Conservation (phyloP, 192 early-diverging fungal genomes). For the Tieghemiomyces parasiticus region DNA sequence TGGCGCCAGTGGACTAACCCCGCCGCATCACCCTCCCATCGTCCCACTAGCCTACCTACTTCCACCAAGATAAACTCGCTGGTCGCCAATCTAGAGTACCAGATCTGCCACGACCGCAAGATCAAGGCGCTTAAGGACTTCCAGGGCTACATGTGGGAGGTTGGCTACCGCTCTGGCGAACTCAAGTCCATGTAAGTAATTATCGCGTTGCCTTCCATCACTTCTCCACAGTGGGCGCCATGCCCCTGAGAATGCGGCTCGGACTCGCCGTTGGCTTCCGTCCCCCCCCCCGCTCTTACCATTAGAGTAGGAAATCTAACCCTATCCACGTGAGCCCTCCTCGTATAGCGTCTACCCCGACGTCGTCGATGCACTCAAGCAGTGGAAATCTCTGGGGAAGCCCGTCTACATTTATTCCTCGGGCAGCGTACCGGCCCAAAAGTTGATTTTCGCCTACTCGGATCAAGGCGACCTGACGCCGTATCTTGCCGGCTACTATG, state of each 20-base stretch:
- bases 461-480: slow-evolving; percentile 59
- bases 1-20: too few species aligned
- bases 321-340: too few species aligned
- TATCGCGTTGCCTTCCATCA: too few species aligned
- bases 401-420: slow-evolving; percentile 92
- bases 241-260: too few species aligned
- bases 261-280: too few species aligned
- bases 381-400: slow-evolving; percentile 43
- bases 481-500: slow-evolving; percentile 78
- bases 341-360: slow-evolving; percentile 62
- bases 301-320: too few species aligned
- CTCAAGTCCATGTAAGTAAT: slow-evolving; percentile 64
- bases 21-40: too few species aligned
- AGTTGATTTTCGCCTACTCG: slow-evolving; percentile 75
- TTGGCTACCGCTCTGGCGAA: slow-evolving; percentile 61
- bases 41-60: too few species aligned
- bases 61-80: slow-evolving; percentile 16
- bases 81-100: slow-evolving; percentile 60
- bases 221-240: too few species aligned
- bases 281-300: too few species aligned
- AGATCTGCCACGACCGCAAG: slow-evolving; percentile 80
- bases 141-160: slow-evolving; percentile 94
- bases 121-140: slow-evolving; percentile 77
- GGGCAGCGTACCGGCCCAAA: slow-evolving; percentile 86
- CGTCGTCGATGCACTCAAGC: slow-evolving; percentile 59